Evolutionary conservation across 208 protist genomes (phyloP), one percentile per base, ranked within the genome.

Genomic region (Herpetomonas muscarum): DNA sequence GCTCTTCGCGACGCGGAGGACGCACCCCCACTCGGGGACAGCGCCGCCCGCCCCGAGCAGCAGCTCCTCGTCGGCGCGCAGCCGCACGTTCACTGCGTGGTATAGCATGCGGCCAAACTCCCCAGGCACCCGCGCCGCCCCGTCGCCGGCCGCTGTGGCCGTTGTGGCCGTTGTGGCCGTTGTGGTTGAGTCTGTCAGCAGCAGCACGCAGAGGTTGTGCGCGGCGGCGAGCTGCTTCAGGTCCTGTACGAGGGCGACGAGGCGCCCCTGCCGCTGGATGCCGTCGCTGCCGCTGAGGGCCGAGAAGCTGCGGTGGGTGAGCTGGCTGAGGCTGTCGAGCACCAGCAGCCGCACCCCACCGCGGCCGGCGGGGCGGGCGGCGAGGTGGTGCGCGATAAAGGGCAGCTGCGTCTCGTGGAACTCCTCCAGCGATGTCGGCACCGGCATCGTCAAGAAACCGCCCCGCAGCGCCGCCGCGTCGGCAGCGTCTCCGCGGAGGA

Each of bases 31-130:
- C 51, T 30, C 28, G 25, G 45, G 19, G 56, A 36, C 1, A 52
- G 34, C 28, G 44, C 15, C 0, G 24, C 3, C 59, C 62, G 66
- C n/a, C 28, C 22, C 45, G 22, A 24, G 49, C 63, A 31, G 30
- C 41, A 57, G 39, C 32, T 48, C 57, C 19, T 58, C 34, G 19
- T 25, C 29, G 15, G 83, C 48, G 4, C 54, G 64, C 39, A 94
- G 61, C 1, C 87, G 87, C 6, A 86, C 59, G 59, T 90, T 87
- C 24, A 91, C 80, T 36, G 67, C 67, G 67, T 91, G 83, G 21
- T 71, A 65, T 56, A 91, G 79, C 6, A 80, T 41, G 0, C 79
- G 74, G 0, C 87, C 81, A 22, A 93, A 65, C 47, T 74, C 71
- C 0, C 63, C 66, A 0, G 53, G 32, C 31, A 63, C 44, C 53